phyloP scores from a whole-genome alignment of 306 rosid species.

The Cucurbita ficifolia region DNA sequence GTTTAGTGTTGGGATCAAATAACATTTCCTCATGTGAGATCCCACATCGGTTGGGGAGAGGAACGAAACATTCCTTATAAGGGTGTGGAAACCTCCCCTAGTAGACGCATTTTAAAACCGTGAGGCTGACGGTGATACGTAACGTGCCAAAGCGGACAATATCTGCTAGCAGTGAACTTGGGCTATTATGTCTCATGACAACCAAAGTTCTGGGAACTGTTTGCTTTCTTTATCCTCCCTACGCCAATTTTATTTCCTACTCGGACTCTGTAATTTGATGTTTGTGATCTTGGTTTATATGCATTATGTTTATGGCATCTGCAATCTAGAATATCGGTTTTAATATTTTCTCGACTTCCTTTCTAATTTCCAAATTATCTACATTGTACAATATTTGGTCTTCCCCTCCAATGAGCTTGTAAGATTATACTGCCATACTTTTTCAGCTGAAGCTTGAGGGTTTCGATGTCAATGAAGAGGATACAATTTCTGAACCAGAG shows the following conservation, averaged over 20 bases:
- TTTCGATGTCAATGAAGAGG: conserved; percentile 67
- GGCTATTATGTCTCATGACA: background rate
- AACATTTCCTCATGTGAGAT: background rate
- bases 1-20: background rate
- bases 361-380: background rate
- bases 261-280: background rate
- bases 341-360: background rate
- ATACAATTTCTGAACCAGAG: conserved; percentile 60
- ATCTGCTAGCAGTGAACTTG: too few species aligned
- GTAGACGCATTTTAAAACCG: too few species aligned
- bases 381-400: background rate
- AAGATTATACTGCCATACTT: conserved; percentile 3
- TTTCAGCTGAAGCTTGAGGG: conserved; percentile 72
- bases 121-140: too few species aligned
- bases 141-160: too few species aligned
- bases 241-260: background rate
- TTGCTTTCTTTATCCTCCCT: background rate
- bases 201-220: background rate
- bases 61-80: too few species aligned
- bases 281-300: background rate
- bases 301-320: background rate
- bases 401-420: conserved; percentile 2
- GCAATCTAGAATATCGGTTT: background rate
- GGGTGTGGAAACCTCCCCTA: too few species aligned
- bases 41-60: too few species aligned